A percentile compares a stretch with the other conserved stretches of the same genome.
Evolutionary conservation across 805 yeast species (phyloP).

Genomic region (Yamadazyma scolyti): DNA sequence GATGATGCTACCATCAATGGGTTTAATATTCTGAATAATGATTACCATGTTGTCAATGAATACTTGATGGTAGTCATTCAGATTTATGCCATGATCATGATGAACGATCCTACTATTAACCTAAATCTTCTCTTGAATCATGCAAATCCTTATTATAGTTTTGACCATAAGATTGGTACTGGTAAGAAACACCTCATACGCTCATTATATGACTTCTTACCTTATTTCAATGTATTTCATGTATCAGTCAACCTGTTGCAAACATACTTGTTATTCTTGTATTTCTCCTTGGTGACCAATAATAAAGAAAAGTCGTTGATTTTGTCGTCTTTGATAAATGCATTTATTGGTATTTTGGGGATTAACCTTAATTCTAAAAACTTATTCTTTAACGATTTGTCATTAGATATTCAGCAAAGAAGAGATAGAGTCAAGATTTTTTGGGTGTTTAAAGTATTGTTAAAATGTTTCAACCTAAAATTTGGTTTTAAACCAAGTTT

Average conservation of each 20-base stretch:
- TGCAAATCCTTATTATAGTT: constrained; percentile 26
- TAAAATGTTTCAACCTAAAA: constrained; percentile 39
- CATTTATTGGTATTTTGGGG: constrained; percentile 41
- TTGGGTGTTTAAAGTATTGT: constrained; percentile 43
- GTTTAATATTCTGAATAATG: constrained; percentile 45
- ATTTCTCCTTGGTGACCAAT: constrained; percentile 43
- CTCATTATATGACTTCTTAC: constrained; percentile 43
- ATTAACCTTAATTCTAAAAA: constrained; percentile 40
- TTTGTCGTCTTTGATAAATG: constrained; percentile 35
- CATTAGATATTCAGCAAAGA: constrained; percentile 33
- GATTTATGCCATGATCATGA: constrained; percentile 49
- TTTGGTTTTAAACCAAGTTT: constrained; percentile 45
- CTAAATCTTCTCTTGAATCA: constrained; percentile 39
- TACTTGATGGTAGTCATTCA: constrained; percentile 43
- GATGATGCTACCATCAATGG: constrained; percentile 45
- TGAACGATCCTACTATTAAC: constrained; percentile 45
- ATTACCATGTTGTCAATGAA: constrained; percentile 38
- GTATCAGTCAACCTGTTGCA: constrained; percentile 47
- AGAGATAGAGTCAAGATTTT: constrained; percentile 41
- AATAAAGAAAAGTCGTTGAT: constrained; percentile 39
- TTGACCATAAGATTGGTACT: constrained; percentile 6
- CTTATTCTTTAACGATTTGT: constrained; percentile 44
- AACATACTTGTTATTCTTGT: constrained; percentile 45
- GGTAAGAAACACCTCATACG: constrained; percentile 26
- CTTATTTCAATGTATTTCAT: constrained; percentile 46